Base-by-base conservation (phyloP, 352 stramenopile genomes). In the Halophytophthora batemanensis region DNA sequence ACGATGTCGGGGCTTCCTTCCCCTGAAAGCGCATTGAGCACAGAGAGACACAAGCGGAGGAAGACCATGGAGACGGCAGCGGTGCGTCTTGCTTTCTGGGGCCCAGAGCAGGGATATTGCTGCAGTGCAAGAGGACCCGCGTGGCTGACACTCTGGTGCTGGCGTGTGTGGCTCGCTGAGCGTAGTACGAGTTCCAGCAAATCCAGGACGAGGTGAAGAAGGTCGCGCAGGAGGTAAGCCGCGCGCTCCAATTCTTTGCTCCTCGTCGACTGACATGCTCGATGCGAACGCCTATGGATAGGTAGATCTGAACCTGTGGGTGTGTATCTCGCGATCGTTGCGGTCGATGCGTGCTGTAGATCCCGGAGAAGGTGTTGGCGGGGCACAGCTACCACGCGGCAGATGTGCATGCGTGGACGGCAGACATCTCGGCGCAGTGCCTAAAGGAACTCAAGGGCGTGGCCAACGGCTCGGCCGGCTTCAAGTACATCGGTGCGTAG, bases 121-220 rank as follows among this genome's bases (percentile, higher is more conserved):
- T 31, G 25, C 21, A 15, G 34, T 25, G 34, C 4, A 3, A 38
- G 33, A 13, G 3, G 11, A 17, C 15, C 6, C 33, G n/a, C 11
- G 2, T 38, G 10, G 15, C 33, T 17, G 43, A 11, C 25, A 15
- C 19, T 17, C 21, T 64, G n/a, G 38, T 33, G 41, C 2, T 19
- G 37, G 17, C 21, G 10, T 51, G 31, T 22, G 35, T 3, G 19
- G 17, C 6, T 54, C 8, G 22, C 6, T 62, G 43, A 22, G 36
- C 31, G 36, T 40, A 91, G 80, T 95, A 95, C 55, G 69, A 81
- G 52, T 95, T 95, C 64, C 71, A 76, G 48, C 69, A 74, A 52
- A 93, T 95, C 53, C 82, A 95, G 60, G 74, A 80, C 43, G 85
- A 95, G 56, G 85, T 92, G 56, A 93, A 95, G 71, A 86, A 88